A percentile compares a stretch with the other conserved stretches of the same genome.
Evolutionary conservation across 768 basidiomycete genomes (phyloP).

Genomic region (Auriscalpium microsporum): DNA sequence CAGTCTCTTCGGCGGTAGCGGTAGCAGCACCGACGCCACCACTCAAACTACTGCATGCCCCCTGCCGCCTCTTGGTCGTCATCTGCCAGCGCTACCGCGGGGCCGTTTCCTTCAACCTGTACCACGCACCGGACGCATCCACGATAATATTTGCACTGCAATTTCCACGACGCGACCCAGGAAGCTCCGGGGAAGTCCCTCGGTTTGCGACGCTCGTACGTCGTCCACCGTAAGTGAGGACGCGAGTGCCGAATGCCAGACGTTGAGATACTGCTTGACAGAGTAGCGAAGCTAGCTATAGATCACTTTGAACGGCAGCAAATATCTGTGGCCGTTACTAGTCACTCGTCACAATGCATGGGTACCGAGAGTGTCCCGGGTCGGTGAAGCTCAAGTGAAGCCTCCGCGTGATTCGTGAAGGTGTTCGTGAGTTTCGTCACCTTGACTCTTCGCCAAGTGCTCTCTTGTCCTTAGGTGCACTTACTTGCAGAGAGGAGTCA

Average conservation of each 20-base stretch:
- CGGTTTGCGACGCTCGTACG: conserved; percentile 64
- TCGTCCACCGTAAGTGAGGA: conserved; percentile 74
- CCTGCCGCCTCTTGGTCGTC: conserved; percentile 52
- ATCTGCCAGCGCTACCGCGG: conserved; percentile 34
- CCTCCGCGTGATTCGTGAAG: conserved; percentile 45
- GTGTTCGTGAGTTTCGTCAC: no score
- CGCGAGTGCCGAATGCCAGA: conserved; percentile 57
- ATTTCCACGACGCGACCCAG: conserved; percentile 65
- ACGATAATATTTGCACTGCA: conserved; percentile 66
- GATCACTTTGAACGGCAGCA: conserved; percentile 22
- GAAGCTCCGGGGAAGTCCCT: conserved; percentile 73
- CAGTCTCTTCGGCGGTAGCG: no score
- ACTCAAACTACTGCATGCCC: no score
- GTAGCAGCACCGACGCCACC: no score
- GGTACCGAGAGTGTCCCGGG: no score
- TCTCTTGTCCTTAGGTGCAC: conserved; percentile 58
- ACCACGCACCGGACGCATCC: conserved; percentile 47
- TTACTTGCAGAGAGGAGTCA: conserved; percentile 37
- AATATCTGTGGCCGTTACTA: conserved; percentile 52
- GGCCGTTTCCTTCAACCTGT: conserved; percentile 49
- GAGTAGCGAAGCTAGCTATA: conserved; percentile 64
- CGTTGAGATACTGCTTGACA: conserved; percentile 62
- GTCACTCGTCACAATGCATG: not conserved
- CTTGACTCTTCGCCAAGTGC: conserved; percentile 31
- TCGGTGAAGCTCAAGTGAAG: conserved; percentile 93